phyloP scores from a whole-genome alignment of 106 monocot species.

The Vanilla planifolia region DNA sequence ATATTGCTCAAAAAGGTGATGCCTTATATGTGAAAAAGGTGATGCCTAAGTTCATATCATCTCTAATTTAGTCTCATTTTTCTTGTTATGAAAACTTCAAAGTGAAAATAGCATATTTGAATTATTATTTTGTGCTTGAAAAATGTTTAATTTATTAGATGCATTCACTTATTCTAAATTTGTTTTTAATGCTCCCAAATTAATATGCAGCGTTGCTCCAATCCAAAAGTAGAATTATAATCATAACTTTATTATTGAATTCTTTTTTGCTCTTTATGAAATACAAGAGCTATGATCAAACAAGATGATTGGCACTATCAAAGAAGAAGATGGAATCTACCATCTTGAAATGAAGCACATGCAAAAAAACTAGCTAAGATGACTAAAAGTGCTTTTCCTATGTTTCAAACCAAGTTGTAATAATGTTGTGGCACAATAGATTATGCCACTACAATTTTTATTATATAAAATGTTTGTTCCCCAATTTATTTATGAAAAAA shows the following conservation, averaged over 20 bases:
- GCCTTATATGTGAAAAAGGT: background rate
- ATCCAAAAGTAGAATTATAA: background rate
- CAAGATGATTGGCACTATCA: slow-evolving; percentile 2
- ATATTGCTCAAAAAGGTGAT: background rate
- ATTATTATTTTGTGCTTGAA: background rate
- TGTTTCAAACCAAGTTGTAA: background rate
- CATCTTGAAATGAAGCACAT: background rate
- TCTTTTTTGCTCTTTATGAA: background rate
- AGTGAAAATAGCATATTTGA: background rate
- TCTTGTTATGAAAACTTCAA: background rate
- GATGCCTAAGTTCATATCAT: background rate
- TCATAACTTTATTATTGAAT: background rate
- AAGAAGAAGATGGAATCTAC: background rate
- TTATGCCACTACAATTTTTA: background rate
- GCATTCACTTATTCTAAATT: background rate
- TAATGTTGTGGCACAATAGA: slow-evolving; percentile 2
- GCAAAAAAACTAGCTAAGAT: background rate
- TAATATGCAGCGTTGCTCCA: background rate
- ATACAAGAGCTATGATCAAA: background rate
- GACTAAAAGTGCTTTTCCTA: background rate
- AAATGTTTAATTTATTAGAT: background rate
- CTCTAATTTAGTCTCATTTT: background rate
- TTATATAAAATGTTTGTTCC: background rate
- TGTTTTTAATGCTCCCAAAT: background rate
- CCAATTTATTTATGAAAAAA: background rate